phyloP scores from a whole-genome alignment of 768 basidiomycete genomes.

The Mycena rebaudengoi region DNA sequence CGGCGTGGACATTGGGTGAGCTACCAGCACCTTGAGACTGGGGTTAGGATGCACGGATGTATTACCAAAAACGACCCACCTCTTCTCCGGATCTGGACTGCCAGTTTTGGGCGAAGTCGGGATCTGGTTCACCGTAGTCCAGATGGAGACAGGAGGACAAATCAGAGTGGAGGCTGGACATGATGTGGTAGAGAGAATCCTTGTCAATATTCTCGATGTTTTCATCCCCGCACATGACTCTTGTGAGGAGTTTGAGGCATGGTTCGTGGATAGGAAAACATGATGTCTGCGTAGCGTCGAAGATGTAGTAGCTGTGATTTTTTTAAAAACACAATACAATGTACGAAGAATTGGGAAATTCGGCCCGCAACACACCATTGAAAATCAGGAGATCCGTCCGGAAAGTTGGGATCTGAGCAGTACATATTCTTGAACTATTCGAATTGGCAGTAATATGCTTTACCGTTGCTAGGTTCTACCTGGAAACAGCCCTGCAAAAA shows the following conservation, averaged over 20 bases:
- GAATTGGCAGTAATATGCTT: background rate
- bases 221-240: background rate
- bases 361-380: background rate
- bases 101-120: background rate
- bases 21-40: background rate
- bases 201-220: background rate
- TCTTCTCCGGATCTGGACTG: background rate
- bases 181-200: background rate
- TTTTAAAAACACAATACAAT: too few relatives aligned
- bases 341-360: background rate
- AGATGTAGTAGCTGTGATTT: background rate
- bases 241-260: background rate
- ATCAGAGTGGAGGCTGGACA: background rate
- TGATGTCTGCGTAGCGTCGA: background rate
- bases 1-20: background rate
- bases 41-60: background rate
- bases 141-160: background rate
- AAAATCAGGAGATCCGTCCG: background rate
- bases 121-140: conserved; percentile 1
- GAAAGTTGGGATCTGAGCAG: background rate
- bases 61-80: background rate
- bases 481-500: background rate
- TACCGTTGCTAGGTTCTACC: background rate
- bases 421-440: background rate
- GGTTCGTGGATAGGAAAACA: background rate